Evolutionary conservation across 208 protist species (phyloP), one percentile per base, ranked within the genome.

Genomic region (Trypanosoma vivax): DNA sequence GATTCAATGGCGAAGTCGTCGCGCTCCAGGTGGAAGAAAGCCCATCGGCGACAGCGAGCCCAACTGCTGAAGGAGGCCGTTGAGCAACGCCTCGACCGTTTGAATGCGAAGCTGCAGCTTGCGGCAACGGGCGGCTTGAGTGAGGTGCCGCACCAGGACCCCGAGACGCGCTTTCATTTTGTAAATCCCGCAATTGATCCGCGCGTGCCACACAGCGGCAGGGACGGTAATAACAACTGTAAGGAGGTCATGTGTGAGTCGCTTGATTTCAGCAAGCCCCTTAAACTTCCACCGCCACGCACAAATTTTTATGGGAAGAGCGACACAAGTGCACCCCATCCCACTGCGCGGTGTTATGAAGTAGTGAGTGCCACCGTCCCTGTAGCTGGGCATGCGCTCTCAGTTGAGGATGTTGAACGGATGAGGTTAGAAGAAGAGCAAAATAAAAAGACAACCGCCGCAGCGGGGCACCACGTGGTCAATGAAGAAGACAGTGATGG

Each of bases 21-120:
- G 19, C 84, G 84, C 10, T 89, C 80, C 34, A 92, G 88, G 48
- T 92, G 84, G 84, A 92, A 92, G 70, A 86, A 87, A 51, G 27
- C 67, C 34, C 84, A 92, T 57, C 68, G 70, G 34, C 79, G 84
- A 2, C 65, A 84, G 53, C 62, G 60, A 27, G 75, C 84, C 5
- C 34, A 73, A 30, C 60, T 54, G 35, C 75, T 79, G 46, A 25
- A 64, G 21, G 55, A 35, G 7, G 71, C 73, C 41, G 77, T 80
- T 0, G 29, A 49, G 28, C 54, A 65, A 35, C 79, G 84, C 35
- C 56, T 92, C 30, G 25, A 18, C 21, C 64, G 76, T n/a, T 69
- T 92, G 5, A 51, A 84, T 61, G 46, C 58, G n/a, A 92, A 92
- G 60, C 69, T 92, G 6, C 47, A 79, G 42, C 59, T 92, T 24